Conservation (phyloP, 768 basidiomycete genomes). For the Asterophora lycoperdoides region DNA sequence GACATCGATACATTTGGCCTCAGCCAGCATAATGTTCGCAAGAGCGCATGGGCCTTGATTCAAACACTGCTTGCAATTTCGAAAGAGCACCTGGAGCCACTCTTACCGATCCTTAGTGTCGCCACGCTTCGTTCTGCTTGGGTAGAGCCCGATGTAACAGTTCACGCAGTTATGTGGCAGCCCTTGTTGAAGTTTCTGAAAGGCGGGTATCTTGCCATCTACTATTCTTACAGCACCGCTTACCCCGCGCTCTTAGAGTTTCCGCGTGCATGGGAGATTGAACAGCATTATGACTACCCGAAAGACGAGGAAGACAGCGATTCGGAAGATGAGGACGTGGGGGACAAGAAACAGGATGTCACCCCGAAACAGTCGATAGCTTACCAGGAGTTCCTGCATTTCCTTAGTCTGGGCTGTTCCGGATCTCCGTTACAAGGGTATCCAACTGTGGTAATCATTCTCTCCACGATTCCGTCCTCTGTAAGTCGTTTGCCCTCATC, state of each 20-base stretch:
- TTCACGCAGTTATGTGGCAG: constrained; percentile 65
- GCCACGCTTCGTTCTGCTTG: constrained; percentile 63
- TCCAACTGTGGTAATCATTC: constrained; percentile 71
- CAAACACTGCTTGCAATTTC: constrained; percentile 39
- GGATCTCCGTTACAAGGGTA: constrained; percentile 78
- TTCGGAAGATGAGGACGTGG: constrained; percentile 29
- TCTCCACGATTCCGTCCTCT: constrained; percentile 73
- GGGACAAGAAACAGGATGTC: constrained; percentile 19
- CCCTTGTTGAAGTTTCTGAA: constrained; percentile 69
- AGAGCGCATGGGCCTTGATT: constrained; percentile 62
- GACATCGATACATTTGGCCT: constrained; percentile 50
- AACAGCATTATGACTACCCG: constrained; percentile 28
- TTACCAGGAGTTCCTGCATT: constrained; percentile 73
- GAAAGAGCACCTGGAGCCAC: constrained; percentile 32
- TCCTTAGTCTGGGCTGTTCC: constrained; percentile 76
- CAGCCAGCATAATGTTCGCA: constrained; percentile 67
- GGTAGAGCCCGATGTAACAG: constrained; percentile 65
- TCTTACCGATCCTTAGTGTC: constrained; percentile 46
- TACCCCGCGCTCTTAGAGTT: constrained; percentile 40
- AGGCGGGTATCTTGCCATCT: constrained; percentile 39
- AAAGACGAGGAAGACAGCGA: constrained; percentile 28
- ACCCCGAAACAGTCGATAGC: constrained; percentile 33
- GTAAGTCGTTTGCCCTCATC: constrained; percentile 35
- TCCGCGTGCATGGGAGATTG: constrained; percentile 61
- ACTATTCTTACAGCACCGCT: neutral